phyloP scores from a whole-genome alignment of 345 rosid genomes.

The Trapa bicornis region DNA sequence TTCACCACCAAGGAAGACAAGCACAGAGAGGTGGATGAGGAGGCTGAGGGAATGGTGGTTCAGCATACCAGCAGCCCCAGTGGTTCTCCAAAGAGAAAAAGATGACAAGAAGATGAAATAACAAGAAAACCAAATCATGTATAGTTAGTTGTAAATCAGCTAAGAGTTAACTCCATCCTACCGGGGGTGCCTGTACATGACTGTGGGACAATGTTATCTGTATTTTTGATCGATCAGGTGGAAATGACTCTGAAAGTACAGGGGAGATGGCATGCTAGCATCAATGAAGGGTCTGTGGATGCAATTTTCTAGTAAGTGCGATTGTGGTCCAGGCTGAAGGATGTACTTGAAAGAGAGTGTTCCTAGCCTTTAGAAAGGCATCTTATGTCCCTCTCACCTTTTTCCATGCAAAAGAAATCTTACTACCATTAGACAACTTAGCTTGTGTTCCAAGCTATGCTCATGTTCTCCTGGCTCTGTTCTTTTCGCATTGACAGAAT shows the following conservation, averaged over 20 bases:
- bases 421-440: neutral
- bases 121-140: neutral
- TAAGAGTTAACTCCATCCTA: neutral
- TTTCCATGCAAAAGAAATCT: neutral
- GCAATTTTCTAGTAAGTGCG: neutral
- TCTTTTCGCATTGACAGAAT: too few relatives aligned
- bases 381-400: neutral
- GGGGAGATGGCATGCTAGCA: neutral
- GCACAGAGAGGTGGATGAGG: slow-evolving; percentile 61
- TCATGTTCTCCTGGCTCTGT: neutral
- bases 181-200: neutral
- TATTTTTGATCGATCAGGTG: neutral
- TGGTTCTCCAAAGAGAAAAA: slow-evolving; percentile 51
- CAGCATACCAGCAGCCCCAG: slow-evolving; percentile 92
- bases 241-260: neutral
- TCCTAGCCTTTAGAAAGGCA: neutral
- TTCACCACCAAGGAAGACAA: slow-evolving; percentile 60
- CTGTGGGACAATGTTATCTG: neutral
- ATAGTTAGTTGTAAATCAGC: neutral
- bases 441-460: neutral
- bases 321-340: neutral
- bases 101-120: slow-evolving; percentile 48
- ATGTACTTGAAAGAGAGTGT: neutral
- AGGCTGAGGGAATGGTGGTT: slow-evolving; percentile 98
- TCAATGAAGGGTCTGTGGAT: neutral